Conservation (phyloP, 2,329 filamentous ascomycete species). For the Cylindrodendrum hubeiense region DNA sequence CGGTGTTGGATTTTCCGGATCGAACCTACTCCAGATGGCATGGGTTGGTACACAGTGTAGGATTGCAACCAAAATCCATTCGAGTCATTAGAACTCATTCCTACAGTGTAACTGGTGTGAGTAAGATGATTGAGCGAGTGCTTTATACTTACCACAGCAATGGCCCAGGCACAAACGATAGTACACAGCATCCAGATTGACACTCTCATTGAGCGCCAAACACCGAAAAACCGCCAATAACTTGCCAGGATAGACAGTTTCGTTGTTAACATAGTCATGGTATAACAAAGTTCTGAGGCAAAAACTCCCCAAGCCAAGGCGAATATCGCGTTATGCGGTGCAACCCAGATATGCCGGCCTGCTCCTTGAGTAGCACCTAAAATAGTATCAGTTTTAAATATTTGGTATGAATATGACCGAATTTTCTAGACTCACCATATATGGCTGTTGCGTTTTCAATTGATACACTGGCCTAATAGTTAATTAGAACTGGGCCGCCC, state of each 20-base stretch:
- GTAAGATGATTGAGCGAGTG: too few relatives aligned
- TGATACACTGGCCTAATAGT: neutral
- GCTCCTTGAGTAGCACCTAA: slow-evolving; percentile 37
- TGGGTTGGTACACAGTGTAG: slow-evolving; percentile 7
- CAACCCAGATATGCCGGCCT: slow-evolving; percentile 41
- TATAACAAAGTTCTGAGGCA: slow-evolving; percentile 37
- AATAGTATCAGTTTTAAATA: too few relatives aligned
- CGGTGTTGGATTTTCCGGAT: neutral
- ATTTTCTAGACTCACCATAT: slow-evolving; percentile 1
- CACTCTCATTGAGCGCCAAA: slow-evolving; percentile 33
- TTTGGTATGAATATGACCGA: neutral
- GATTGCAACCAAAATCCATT: neutral
- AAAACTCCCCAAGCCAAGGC: slow-evolving; percentile 40
- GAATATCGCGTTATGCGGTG: slow-evolving; percentile 29
- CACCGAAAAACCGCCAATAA: slow-evolving; percentile 42
- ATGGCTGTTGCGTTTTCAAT: neutral
- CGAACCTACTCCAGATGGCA: slow-evolving; percentile 1
- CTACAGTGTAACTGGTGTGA: too few relatives aligned
- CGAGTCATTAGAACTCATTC: too few relatives aligned
- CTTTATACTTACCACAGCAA: slow-evolving; percentile 39
- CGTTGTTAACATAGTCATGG: slow-evolving; percentile 32
- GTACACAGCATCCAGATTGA: slow-evolving; percentile 32
- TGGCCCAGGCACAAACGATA: slow-evolving; percentile 33
- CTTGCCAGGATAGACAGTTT: slow-evolving; percentile 42
- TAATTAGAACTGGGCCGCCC: neutral